These are phyloP conservation scores for Phytophthora multivora DNA, from an alignment of 352 stramenopile genomes.

Conservation along the genomic window DNA sequence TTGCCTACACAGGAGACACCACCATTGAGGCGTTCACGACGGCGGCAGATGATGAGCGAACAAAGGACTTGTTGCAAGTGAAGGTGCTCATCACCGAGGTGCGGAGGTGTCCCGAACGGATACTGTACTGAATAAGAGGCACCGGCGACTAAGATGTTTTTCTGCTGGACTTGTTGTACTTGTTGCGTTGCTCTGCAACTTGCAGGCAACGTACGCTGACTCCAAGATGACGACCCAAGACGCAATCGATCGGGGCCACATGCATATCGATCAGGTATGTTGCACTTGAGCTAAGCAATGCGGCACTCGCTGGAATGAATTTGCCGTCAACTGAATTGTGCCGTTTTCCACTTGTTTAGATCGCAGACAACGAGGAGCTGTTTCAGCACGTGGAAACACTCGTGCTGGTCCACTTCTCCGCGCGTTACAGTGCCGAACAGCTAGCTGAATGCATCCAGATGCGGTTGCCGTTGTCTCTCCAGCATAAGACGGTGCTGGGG, in stretches of 20 bases:
- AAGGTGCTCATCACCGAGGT: conserved; percentile 86
- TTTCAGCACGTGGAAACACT: conserved; percentile 61
- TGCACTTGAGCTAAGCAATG: conserved; percentile 5
- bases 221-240: conserved; percentile 49
- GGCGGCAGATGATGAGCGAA: conserved; percentile 14
- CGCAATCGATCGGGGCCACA: conserved; percentile 65
- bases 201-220: conserved; percentile 71
- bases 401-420: conserved; percentile 80
- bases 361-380: conserved; percentile 43
- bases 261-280: conserved; percentile 73
- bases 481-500: conserved; percentile 52
- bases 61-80: conserved; percentile 59
- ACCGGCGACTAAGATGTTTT: conserved; percentile 4
- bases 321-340: conserved; percentile 15
- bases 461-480: conserved; percentile 42
- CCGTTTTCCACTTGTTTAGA: conserved; percentile 27
- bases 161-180: too few relatives aligned
- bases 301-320: background rate
- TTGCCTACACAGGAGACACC: conserved; percentile 88
- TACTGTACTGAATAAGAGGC: conserved; percentile 15
- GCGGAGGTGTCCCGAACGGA: conserved; percentile 3
- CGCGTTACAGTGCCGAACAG: conserved; percentile 50
- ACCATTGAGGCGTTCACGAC: conserved; percentile 60
- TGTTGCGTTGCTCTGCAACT: conserved; percentile 1
- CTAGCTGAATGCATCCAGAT: conserved; percentile 37